Base-by-base conservation (phyloP, 2,329 filamentous ascomycete species). In the Hymenoscyphus fraxineus region DNA sequence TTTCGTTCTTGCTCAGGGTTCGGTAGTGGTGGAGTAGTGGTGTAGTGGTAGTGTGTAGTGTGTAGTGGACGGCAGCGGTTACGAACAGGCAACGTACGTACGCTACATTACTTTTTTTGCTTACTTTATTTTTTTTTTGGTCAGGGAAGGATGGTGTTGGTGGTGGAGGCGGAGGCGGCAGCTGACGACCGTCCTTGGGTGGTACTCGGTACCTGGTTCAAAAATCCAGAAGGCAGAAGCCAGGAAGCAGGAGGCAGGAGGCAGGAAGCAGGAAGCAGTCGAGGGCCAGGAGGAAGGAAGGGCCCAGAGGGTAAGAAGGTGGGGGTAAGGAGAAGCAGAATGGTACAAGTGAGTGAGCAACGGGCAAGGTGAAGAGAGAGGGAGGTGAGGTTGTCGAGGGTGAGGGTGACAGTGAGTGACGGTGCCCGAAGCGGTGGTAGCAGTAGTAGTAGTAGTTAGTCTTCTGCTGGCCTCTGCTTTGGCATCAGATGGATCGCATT, bases 161-260 rank as follows among this genome's bases (percentile, higher is more conserved):
- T 27, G 27, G 59, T 27, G 27, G 27, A 27, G 59, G 35, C 15
- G 27, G 27, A 41, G 27, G 59, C 32, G 47, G 35, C 59, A 56
- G 47, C 31, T 55, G 47, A 61, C 7, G 44, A 27, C n/a, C 13
- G 59, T 38, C 6, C 9, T 35, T n/a, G n/a, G 35, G 47, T 35
- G 44, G 59, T 56, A 35, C 35, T 32, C 27, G 27, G 44, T 61
- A 56, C 59, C 59, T 51, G 54, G 59, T 27, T 27, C 27, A 27
- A 27, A 1, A 27, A 27, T 27, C 27, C 27, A 27, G 27, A 27
- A 27, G 27, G 27, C 27, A 27, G 27, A 27, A 3, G n/a, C n/a
- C n/a, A n/a, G n/a, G n/a, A n/a, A 3, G 27, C 27, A 27, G 27
- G 27, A 27, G 27, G 27, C 27, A 27, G 27, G 27, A 19, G 55